phyloP scores from a whole-genome alignment of 805 yeast species.

The Candida glaebosa region DNA sequence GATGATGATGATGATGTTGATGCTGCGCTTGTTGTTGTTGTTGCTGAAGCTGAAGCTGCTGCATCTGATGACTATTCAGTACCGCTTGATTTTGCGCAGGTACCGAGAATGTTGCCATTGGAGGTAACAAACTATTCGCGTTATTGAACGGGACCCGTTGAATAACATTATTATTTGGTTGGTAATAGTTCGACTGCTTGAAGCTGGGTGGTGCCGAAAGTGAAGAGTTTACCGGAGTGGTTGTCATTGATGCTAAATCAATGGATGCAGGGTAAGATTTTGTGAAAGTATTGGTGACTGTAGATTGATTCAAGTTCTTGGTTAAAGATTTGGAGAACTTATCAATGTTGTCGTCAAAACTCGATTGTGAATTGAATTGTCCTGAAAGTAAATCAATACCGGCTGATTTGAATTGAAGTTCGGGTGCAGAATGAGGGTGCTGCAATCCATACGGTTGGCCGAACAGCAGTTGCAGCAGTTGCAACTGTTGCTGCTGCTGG shows the following conservation, averaged over 20 bases:
- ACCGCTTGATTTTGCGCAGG: neutral
- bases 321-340: conserved; percentile 6
- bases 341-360: conserved; percentile 3
- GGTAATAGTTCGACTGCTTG: conserved; percentile 1
- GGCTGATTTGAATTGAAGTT: conserved; percentile 2
- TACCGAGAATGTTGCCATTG: conserved; percentile 28
- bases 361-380: conserved; percentile 15
- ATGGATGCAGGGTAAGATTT: conserved; percentile 50
- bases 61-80: conserved; percentile 5
- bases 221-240: conserved; percentile 15
- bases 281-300: conserved; percentile 12
- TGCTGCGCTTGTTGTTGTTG: conserved; percentile 3
- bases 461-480: conserved; percentile 2
- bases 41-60: neutral
- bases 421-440: neutral
- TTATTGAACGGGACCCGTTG: neutral
- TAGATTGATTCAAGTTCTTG: conserved; percentile 10
- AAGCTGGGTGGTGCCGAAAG: conserved; percentile 4
- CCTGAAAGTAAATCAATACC: conserved; percentile 26
- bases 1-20: neutral
- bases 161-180: conserved; percentile 1
- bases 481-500: conserved; percentile 2
- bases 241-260: conserved; percentile 54
- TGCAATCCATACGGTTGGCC: neutral
- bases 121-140: conserved; percentile 22